Evolutionary conservation across 768 basidiomycete genomes (phyloP).

Genomic region (Amanita fuliginea): DNA sequence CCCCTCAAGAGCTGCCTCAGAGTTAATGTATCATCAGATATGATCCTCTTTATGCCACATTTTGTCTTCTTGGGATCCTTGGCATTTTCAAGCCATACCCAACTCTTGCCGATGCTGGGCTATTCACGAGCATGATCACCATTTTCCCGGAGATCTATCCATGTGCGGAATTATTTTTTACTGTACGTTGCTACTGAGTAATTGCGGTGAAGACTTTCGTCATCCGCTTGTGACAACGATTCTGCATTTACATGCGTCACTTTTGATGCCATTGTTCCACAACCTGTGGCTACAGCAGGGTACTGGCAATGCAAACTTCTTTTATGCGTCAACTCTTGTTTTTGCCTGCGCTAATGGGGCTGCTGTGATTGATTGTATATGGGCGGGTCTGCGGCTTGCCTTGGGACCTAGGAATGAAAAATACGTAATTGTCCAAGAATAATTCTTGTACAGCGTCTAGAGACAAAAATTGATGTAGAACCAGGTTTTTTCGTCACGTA

Average conservation of each 20-base stretch:
- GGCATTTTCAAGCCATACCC: slow-evolving; percentile 89
- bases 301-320: slow-evolving; percentile 97
- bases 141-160: slow-evolving; percentile 79
- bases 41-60: slow-evolving; percentile 74
- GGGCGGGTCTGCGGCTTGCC: slow-evolving; percentile 72
- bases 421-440: slow-evolving; percentile 53
- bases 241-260: slow-evolving; percentile 72
- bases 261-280: slow-evolving; percentile 86
- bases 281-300: slow-evolving; percentile 86
- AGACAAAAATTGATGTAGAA: neutral
- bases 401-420: slow-evolving; percentile 45
- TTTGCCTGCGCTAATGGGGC: slow-evolving; percentile 83
- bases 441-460: slow-evolving; percentile 7
- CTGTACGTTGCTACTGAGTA: neutral
- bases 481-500: neutral
- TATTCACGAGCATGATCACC: slow-evolving; percentile 72
- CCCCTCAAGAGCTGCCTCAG: neutral
- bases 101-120: slow-evolving; percentile 77
- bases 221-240: slow-evolving; percentile 78
- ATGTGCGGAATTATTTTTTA: slow-evolving; percentile 38
- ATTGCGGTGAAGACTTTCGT: slow-evolving; percentile 50
- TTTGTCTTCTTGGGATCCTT: slow-evolving; percentile 66
- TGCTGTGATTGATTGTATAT: slow-evolving; percentile 72
- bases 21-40: slow-evolving; percentile 36
- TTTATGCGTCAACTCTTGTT: slow-evolving; percentile 91